Evolutionary conservation across 305 asterid genomes (phyloP), one percentile per base, ranked within the genome.

Genomic region (Withania somnifera): DNA sequence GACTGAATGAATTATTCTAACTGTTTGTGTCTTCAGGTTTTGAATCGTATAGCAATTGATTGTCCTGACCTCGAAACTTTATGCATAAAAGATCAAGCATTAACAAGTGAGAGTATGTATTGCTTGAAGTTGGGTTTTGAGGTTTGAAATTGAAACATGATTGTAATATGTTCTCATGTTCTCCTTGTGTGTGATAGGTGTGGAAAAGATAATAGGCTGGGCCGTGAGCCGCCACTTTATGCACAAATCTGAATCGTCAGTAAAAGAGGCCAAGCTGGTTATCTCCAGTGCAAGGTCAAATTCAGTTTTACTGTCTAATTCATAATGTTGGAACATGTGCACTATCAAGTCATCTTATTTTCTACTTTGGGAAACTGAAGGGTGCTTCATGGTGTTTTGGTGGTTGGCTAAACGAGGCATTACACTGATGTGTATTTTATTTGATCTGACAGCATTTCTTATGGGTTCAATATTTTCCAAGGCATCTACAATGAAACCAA

Each of bases 121-220:
- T 79, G 57, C 76, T 38, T 60, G 66, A 61, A 51, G 76, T 47
- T 60, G 38, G 34, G 54, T 79, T 53, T 81, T 81, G 63, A 78
- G 63, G 67, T 79, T 84, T 36, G 30, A 87, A 42, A 22, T 73
- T 47, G 80, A 13, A 40, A 78, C 32, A 73, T 34, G 56, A 53
- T 68, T 32, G 78, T 34, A 58, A 47, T 24, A 26, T 47, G 9
- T 67, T 78, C n/a, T 58, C 77, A 81, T 80, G 50, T 40, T 84
- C 77, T 81, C 83, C 10, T 50, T 77, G 82, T 80, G 68, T 77
- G 61, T 89, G 79, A 80, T 83, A 95, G 98, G 88, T 82, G 92
- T 89, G 19, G 98, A 93, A 77, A 93, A 91, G 82, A 83, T 89
- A 54, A 86, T 93, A 82, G 98, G 98, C 83, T 93, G 97, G 97